These are phyloP conservation scores for Talaromyces thailandensis DNA, from an alignment of 495 filamentous ascomycete species.

Conservation along the genomic window DNA sequence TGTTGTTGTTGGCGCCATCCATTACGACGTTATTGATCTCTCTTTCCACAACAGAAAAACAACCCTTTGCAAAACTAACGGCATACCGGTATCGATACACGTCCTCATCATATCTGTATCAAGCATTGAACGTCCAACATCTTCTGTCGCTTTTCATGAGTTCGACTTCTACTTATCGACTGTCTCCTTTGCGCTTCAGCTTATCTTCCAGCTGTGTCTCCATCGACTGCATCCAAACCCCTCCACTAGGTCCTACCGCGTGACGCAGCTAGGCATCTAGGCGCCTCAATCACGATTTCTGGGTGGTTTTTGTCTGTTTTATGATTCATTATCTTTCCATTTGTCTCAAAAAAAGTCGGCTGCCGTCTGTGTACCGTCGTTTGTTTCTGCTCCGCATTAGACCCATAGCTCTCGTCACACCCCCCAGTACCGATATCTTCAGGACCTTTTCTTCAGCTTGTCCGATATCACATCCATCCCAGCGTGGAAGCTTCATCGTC, in stretches of 20 bases:
- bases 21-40: background rate
- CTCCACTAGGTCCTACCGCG: background rate
- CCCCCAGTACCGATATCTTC: background rate
- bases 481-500: conserved; percentile 4
- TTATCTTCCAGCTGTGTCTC: conserved; percentile 5
- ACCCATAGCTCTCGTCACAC: conserved; percentile 8
- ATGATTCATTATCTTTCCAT: background rate
- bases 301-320: conserved; percentile 5
- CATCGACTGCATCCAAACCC: background rate
- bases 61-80: background rate
- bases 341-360: conserved; percentile 1
- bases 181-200: background rate
- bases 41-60: background rate
- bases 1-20: background rate
- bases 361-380: conserved; percentile 2
- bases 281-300: conserved; percentile 3
- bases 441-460: background rate
- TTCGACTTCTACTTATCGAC: background rate
- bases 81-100: background rate
- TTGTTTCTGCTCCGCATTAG: conserved; percentile 7
- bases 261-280: background rate
- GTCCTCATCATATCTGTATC: background rate
- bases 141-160: background rate
- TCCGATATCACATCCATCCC: background rate
- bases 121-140: background rate